Evolutionary conservation across 208 protist species (phyloP), one percentile per base, ranked within the genome.

Genomic region (Trypanosoma congolense): DNA sequence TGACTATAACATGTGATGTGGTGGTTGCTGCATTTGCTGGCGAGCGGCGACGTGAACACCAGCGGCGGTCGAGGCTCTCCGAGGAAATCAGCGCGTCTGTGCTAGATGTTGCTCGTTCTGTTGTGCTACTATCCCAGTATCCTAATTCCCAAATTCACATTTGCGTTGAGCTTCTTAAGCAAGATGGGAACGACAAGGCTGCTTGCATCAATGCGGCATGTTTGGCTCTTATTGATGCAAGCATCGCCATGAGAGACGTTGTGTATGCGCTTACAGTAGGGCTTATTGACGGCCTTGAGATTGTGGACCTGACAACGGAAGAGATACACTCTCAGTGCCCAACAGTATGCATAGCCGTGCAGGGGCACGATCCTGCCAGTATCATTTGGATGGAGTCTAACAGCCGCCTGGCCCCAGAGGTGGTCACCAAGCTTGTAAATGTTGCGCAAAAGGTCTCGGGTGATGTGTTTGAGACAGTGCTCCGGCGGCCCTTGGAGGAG

Each of bases 91-190:
- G 67, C 25, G 65, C 80, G 9, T 65, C 82, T 1, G 77, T 94
- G 19, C 60, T 85, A 22, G 77, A 89, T 30, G 83, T 92, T 14
- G 70, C 70, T 29, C 78, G 83, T 21, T 91, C 83, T 41, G 58
- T 90, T 18, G 72, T 94, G 8, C 50, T 94, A 4, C 67, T 87
- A n/a, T 49, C 65, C 8, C 83, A 94, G 56, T 94, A 94, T 55
- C 83, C 87, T 18, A 78, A 77, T 56, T 92, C 87, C n/a, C 78
- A 91, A 41, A 92, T 95, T 38, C 80, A 92, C 75, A 71, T 95
- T 29, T 78, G 67, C 47, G 57, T 95, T 2, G 84, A 93, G 42
- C 70, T 95, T 3, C 69, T 95, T 14, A 74, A 74, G 47, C 70
- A 82, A 25, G 85, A 95, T 60, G 88, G 84, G 2, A 87, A 69